A percentile compares a stretch with the other conserved stretches of the same genome.
Evolutionary conservation across 257 asterid genomes (phyloP).

Genomic region (Fraxinus excelsior): DNA sequence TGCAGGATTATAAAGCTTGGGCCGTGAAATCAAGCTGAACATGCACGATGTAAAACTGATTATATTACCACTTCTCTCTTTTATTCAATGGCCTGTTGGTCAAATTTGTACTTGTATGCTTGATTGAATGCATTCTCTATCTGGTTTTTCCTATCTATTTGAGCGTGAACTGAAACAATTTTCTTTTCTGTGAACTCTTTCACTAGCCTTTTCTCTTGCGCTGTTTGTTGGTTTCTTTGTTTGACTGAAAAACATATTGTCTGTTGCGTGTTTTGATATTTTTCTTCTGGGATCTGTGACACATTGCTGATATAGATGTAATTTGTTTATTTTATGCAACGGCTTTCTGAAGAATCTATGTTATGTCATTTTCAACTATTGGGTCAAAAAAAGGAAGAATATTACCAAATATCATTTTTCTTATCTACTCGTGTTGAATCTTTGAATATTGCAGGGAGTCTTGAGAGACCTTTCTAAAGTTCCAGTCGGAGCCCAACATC

Average conservation of each 20-base stretch:
- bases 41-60: neutral
- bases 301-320: neutral
- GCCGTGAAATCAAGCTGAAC: neutral
- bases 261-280: neutral
- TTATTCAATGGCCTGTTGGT: neutral
- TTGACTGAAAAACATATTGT: neutral
- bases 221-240: neutral
- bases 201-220: neutral
- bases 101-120: neutral
- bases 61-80: neutral
- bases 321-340: neutral
- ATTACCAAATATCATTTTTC: neutral
- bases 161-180: neutral
- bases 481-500: conserved; percentile 59
- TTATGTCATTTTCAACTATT: neutral
- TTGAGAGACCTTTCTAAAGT: conserved; percentile 81
- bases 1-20: neutral
- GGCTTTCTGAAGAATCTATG: neutral
- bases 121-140: neutral
- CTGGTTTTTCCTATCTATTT: neutral
- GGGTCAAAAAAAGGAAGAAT: neutral
- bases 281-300: neutral
- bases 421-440: conserved; percentile 4
- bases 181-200: neutral
- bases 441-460: conserved; percentile 61